Evolutionary conservation across 768 basidiomycete genomes (phyloP), one percentile per base, ranked within the genome.

Genomic region (Strobilomyces echinocephalus): DNA sequence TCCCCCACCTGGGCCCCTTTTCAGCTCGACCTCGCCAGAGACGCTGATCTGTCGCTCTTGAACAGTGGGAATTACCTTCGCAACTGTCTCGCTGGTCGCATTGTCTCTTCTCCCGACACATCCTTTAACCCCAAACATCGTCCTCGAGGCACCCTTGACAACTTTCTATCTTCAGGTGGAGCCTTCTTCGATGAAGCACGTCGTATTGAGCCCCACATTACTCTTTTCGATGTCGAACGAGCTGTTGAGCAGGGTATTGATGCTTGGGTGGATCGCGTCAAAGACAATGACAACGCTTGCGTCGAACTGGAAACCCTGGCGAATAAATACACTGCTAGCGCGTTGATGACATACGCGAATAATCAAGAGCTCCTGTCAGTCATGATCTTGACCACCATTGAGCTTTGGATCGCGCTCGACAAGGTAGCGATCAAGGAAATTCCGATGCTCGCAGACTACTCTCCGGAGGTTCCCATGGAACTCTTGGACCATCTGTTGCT

Each of bases 391-490:
- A 75, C 74, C 5, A 53, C 74, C 31, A 59, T 80, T 21, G 73
- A 77, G 30, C 64, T 81, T 16, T 81, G 80, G 80, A 66, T 76
- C 1, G 75, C 73, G 0, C 63, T 81, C 6, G 79, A 81, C 56
- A 68, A 56, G 24, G 31, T 74, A 14, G 68, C 62, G 2, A 60
- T 73, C 18, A 38, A 36, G 16, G 62, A 68, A 21, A 62, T 65
- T 35, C 74, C 79, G 3, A 65, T 80, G 10, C 62, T 82, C 6
- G 40, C 39, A 0, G 62, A 73, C 5, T 81, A 78, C 50, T 74
- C 77, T 11, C 78, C 80, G 0, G 78, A 77, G 53, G 61, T 82
- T 0, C 69, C 76, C 1, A 26, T 52, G 3, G 46, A 47, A 4
- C 59, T 79, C 21, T 59, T 80, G n/a, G 67, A 78, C 26, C 53